phyloP scores from a whole-genome alignment of 176 grass and related monocot genomes.

The Triticum urartu region DNA sequence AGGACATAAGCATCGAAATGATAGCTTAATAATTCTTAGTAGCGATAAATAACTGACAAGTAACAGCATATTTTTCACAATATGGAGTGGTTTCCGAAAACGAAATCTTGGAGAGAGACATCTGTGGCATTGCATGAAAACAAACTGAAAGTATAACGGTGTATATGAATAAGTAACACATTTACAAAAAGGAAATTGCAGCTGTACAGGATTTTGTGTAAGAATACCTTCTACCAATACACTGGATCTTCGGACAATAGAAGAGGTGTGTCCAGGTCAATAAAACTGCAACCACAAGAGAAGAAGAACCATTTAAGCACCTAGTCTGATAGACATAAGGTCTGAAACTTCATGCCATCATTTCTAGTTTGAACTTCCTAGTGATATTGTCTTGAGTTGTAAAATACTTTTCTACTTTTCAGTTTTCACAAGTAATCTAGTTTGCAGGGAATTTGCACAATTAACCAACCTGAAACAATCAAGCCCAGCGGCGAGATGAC shows the following conservation, averaged over 20 bases:
- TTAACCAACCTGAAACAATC: slow-evolving; percentile 75
- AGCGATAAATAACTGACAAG: background rate
- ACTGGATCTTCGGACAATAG: slow-evolving; percentile 91
- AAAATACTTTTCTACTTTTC: background rate
- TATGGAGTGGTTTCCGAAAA: background rate
- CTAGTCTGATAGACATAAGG: background rate
- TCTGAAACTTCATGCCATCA: background rate
- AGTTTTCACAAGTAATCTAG: background rate
- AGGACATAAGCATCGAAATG: background rate
- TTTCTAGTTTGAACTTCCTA: background rate
- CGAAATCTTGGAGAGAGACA: background rate
- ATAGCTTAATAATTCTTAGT: background rate
- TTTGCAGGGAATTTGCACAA: background rate
- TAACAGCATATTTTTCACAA: background rate
- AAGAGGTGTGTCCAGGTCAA: slow-evolving; percentile 92
- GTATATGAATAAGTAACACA: no score
- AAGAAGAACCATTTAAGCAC: background rate
- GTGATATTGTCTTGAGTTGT: background rate
- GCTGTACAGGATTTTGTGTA: background rate
- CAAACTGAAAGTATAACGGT: background rate
- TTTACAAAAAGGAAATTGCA: background rate
- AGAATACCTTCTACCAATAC: slow-evolving; percentile 71
- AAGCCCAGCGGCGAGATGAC: slow-evolving; percentile 91
- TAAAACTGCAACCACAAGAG: slow-evolving; percentile 58
- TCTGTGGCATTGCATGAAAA: background rate